Base-by-base conservation (phyloP, 179 eudicot genomes). In the Patellifolia procumbens region DNA sequence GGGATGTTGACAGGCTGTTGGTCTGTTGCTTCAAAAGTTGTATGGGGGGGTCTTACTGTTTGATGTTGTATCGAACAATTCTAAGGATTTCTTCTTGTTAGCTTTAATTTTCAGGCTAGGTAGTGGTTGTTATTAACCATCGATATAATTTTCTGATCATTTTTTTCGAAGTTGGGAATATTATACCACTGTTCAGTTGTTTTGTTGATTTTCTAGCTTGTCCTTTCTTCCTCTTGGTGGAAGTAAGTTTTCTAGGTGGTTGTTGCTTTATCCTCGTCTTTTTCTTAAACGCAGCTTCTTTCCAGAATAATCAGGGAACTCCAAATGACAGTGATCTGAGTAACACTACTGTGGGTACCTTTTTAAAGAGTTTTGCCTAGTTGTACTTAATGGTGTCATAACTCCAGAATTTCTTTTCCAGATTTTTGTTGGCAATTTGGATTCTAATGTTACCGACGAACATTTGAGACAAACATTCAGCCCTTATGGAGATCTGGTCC, bases 391-490 rank as follows among this genome's bases (percentile, higher is more conserved):
- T 67, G 52, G 62, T 13, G 24, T 78, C 31, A 72, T 55, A 63
- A 72, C 81, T 48, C 37, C 1, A 43, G 13, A n/a, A 8, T 49
- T 43, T 68, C 11, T 43, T n/a, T 71, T 76, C 12, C 90, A 94
- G 98, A 89, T 94, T 64, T 94, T 94, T 83, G 96, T 94, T 76
- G 98, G 98, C 76, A 93, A 92, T 79, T 76, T 94, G 88, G 97
- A 92, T 73, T 76, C 93, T 16, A 87, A 75, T 84, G 97, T 92
- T 19, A 76, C 96, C 34, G 97, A 94, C 71, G 97, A 94, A 37
- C 86, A 83, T 66, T 80, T 94, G 85, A 90, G 87, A 74, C 92
- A 89, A 83, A 84, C 92, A n/a, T 94, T 94, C 74, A 81, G 92
- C 68, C 89, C 78, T 26, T 91, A 78, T 80, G 98, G 98, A 17